Evolutionary conservation across 148 eudicot species (phyloP), one percentile per base, ranked within the genome.

Genomic region (Chenopodium quinoa): DNA sequence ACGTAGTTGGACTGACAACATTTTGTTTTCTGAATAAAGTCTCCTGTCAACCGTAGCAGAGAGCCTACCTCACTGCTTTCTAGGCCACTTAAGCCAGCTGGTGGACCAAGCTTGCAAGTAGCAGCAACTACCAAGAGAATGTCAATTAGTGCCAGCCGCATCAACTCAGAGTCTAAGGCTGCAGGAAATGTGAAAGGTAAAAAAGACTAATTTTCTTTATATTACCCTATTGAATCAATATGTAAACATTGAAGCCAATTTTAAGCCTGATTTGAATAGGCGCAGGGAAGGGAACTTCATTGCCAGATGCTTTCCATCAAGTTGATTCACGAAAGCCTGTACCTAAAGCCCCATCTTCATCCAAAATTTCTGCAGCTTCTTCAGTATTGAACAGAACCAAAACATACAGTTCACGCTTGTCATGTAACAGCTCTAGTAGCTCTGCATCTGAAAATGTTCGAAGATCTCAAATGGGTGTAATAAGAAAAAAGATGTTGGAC

Each of bases 391-490:
- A 83, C 70, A 90, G 80, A 80, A 76, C 78, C 54, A 86, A 82
- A 65, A 77, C 76, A 63, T 71, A 82, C 75, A 89, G 88, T 80
- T 77, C 85, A 64, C 86, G 89, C 32, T 82, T 89, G 74, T 91
- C 90, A 27, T 84, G 87, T 82, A 89, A 89, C 81, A 89, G 90
- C 85, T 91, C 92, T 69, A 81, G 84, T 80, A 90, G 92, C 78
- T 82, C 78, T 47, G 79, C 87, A 68, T 87, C 94, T 48, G 82
- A 81, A 65, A 84, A 54, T 54, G 40, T 78, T 82, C 79, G 82
- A 50, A 84, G 83, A 77, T 82, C 91, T 87, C 81, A 86, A 44
- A 56, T 60, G 5, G 81, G 77, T 75, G 79, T 81, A 22, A 76
- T 78, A 40, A 88, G 84, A 85, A 88, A 86, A 88, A 92, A 86